Percentiles rank a stretch among this genome's conserved stretches.
Conservation (phyloP, 2,329 filamentous ascomycete species). For the Colletotrichum somersetense region DNA sequence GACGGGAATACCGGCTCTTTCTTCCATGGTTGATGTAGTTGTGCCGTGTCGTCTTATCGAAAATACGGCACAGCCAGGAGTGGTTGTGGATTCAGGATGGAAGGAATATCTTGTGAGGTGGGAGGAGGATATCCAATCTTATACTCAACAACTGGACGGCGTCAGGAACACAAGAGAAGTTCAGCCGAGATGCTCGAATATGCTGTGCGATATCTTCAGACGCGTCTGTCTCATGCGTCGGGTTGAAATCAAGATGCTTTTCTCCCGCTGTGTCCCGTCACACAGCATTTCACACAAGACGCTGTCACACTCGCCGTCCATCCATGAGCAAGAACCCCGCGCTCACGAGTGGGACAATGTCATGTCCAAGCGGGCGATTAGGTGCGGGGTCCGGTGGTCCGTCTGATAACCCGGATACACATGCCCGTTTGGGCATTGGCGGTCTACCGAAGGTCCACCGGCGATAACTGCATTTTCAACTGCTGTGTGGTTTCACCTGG, state of each 20-base stretch:
- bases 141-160: background rate
- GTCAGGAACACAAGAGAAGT: background rate
- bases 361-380: background rate
- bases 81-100: background rate
- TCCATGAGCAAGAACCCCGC: background rate
- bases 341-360: background rate
- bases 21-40: constrained; percentile 21
- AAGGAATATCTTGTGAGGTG: background rate
- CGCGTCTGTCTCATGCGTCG: background rate
- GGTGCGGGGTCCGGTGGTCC: constrained; percentile 19
- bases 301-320: background rate
- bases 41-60: background rate
- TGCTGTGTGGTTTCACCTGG: background rate
- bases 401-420: constrained; percentile 10
- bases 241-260: background rate
- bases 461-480: background rate
- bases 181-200: background rate
- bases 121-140: background rate
- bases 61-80: background rate
- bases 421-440: constrained; percentile 13
- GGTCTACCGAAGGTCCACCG: background rate
- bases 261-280: background rate
- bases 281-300: background rate
- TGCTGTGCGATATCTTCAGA: background rate
- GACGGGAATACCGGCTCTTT: constrained; percentile 30